These are phyloP conservation scores for Nothopassalora personata DNA, from an alignment of 2,329 filamentous ascomycete genomes.

Conservation along the genomic window DNA sequence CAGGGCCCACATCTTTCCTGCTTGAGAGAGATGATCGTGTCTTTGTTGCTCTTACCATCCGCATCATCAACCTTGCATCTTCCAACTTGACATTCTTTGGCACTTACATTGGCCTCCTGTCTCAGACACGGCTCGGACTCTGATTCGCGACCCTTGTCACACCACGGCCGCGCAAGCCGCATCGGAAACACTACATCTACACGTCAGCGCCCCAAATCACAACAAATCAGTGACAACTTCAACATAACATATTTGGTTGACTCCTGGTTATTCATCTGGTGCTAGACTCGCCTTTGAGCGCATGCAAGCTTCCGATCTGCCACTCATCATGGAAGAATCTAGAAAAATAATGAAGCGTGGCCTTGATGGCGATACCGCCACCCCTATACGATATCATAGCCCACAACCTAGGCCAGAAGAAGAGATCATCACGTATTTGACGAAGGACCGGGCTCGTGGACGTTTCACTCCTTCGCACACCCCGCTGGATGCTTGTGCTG, in stretches of 20 bases:
- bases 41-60: constrained; percentile 58
- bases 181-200: background rate
- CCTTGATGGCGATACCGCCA: constrained; percentile 13
- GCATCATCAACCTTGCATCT: constrained; percentile 20
- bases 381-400: constrained; percentile 17
- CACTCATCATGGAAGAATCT: background rate
- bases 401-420: constrained; percentile 13
- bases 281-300: background rate
- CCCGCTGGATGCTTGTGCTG: constrained; percentile 16
- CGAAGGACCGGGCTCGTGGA: constrained; percentile 6
- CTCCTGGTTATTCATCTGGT: background rate
- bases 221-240: background rate
- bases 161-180: constrained; percentile 12
- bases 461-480: constrained; percentile 17
- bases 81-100: background rate
- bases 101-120: background rate
- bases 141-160: constrained; percentile 12
- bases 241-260: background rate
- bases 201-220: background rate
- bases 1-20: constrained; percentile 6
- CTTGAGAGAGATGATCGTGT: constrained; percentile 55
- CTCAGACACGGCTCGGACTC: constrained; percentile 8
- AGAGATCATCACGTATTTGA: constrained; percentile 6
- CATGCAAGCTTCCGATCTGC: background rate
- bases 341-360: constrained; percentile 6